Percentiles rank a stretch among this genome's conserved stretches.
Conservation (phyloP, 441 rosid species). For the Pelargonium australe region DNA sequence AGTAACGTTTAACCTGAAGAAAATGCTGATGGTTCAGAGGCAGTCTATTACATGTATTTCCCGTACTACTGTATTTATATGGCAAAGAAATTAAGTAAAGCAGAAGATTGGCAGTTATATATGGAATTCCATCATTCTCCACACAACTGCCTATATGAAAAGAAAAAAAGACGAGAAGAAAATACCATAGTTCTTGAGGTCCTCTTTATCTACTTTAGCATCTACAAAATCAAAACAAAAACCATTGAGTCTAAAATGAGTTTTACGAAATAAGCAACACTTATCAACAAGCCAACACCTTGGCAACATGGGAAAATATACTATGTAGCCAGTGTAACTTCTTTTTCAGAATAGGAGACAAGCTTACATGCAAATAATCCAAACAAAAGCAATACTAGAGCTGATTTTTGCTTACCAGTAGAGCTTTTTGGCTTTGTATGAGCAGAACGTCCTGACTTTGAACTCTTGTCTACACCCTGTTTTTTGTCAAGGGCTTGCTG, state of each 20-base stretch:
- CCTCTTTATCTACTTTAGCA: slow-evolving; percentile 78
- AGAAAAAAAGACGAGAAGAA: slow-evolving; percentile 13
- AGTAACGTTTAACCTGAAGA: slow-evolving; percentile 2
- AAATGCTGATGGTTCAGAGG: neutral
- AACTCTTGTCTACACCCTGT: slow-evolving; percentile 68
- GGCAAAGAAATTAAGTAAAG: neutral
- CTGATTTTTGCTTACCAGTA: slow-evolving; percentile 42
- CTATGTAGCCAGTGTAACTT: neutral
- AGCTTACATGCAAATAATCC: slow-evolving; percentile 1
- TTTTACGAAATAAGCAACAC: slow-evolving; percentile 8
- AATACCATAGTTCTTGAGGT: slow-evolving; percentile 60
- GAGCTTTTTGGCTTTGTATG: slow-evolving; percentile 70
- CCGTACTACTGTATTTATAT: neutral
- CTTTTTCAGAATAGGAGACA: neutral
- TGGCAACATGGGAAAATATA: neutral
- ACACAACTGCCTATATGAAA: neutral
- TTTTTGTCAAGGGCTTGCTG: slow-evolving; percentile 82
- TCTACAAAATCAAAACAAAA: slow-evolving; percentile 41
- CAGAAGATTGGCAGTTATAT: neutral
- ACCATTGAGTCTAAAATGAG: slow-evolving; percentile 10
- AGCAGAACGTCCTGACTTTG: slow-evolving; percentile 67
- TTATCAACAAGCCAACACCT: slow-evolving; percentile 3
- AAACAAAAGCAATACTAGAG: neutral
- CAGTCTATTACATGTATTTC: neutral
- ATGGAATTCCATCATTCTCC: neutral